Evolutionary conservation across 2,329 filamentous ascomycete species (phyloP), one percentile per base, ranked within the genome.

Genomic region (Fusarium camptoceras): DNA sequence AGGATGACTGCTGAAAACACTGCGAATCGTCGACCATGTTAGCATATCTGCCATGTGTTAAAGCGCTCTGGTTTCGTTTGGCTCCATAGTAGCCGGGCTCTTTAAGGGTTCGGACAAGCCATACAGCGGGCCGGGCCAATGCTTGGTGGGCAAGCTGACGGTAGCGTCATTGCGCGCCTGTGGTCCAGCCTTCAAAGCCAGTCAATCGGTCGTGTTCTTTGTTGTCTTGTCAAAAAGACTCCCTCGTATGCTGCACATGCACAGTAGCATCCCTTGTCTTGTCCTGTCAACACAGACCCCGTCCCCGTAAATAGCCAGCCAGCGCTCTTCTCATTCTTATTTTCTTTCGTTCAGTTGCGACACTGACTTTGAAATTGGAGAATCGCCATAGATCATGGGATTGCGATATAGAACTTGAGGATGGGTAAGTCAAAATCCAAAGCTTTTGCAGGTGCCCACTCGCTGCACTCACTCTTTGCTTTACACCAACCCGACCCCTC

Each of bases 341-440:
- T 28, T 41, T 63, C 20, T 46, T 28, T 64, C 42, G 39, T 51
- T 22, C 47, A 72, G 71, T 64, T 55, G 56, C 56, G 55, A 67
- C 46, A 44, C 49, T 72, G 50, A 47, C 28, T 46, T 66, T 56
- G 42, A 67, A 51, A 72, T 70, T 58, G 50, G 43, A 49, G 59
- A 66, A 64, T 30, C 59, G 53, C 44, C 54, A 68, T 60, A 69
- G 76, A 78, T 71, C 75, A 79, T 79, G 78, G 75, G 77, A 75
- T 68, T 77, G 66, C 67, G 62, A 59, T 46, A 66, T 64, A 74
- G 71, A 64, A 76, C 73, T 73, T 76, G 71, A 79, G 65, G 75
- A 79, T 79, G 77, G 77, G 77, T 79, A 70, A 79, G 77, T 79
- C 64, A 44, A 46, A 66, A 50, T 79, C 64, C 47, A 46, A 66